A percentile compares a stretch with the other conserved stretches of the same genome.
Evolutionary conservation across 345 rosid genomes (phyloP).

Genomic region (Syzygium jambos): DNA sequence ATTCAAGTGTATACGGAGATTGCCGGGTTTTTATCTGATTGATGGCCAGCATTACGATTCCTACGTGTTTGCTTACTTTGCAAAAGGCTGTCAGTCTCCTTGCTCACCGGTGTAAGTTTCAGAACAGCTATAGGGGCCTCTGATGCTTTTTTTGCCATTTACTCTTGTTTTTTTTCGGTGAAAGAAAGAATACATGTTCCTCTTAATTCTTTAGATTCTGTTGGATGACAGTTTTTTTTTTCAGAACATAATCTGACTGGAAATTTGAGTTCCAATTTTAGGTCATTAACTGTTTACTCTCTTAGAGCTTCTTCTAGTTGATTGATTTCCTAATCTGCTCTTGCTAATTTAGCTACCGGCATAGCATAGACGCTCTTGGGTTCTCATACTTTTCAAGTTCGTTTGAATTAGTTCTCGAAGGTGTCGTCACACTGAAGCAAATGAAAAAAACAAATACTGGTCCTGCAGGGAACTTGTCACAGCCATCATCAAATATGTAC

Average conservation of each 20-base stretch:
- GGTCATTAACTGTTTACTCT: not conserved
- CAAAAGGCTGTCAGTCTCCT: conserved; percentile 76
- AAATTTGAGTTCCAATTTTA: not conserved
- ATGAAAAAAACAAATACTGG: no score
- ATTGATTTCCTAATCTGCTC: not conserved
- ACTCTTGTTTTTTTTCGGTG: not conserved
- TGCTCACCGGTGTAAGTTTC: conserved; percentile 79
- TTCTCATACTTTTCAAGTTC: not conserved
- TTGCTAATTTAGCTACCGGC: conserved; percentile 1
- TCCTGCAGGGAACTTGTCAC: not conserved
- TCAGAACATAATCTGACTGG: not conserved
- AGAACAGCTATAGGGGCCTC: not conserved
- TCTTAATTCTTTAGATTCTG: conserved; percentile 18
- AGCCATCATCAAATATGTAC: not conserved
- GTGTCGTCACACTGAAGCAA: not conserved
- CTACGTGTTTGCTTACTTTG: conserved; percentile 72
- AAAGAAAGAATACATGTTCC: not conserved
- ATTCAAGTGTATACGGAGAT: conserved; percentile 57
- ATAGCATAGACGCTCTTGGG: not conserved
- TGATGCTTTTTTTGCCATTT: not conserved
- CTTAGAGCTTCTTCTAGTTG: not conserved
- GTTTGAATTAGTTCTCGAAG: not conserved
- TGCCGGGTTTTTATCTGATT: conserved; percentile 75
- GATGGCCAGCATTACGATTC: conserved; percentile 84
- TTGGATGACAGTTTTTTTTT: not conserved